Evolutionary conservation across 2,329 filamentous ascomycete species (phyloP), one percentile per base, ranked within the genome.

Genomic region (Xylariaceae sp.): DNA sequence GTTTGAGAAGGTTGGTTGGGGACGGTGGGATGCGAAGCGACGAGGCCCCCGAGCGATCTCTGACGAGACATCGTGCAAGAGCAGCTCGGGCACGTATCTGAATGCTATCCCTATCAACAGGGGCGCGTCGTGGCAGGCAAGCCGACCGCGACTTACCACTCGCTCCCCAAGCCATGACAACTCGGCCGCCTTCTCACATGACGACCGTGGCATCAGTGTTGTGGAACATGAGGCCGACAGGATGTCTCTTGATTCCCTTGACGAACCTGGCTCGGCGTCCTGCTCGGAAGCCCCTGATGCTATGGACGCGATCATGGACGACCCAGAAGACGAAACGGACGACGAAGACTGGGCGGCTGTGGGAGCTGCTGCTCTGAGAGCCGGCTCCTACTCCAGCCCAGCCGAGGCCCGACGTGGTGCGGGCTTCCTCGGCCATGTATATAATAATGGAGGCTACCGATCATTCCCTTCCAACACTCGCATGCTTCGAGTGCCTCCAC

Each of bases 1-100:
- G 71, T 97, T 96, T 72, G 89, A 95, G 74, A 97, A 97, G 80
- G 91, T 97, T 60, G 93, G 93, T 71, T 97, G 93, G 93, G 94
- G 94, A 61, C 86, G 92, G 66, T 99, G 93, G 93, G 89, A 95
- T 74, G 94, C 92, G 62, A 86, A 86, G 71, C 82, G 85, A 72
- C 85, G 85, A 68, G 89, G 87, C 57, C 83, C 89, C 64, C 72
- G 77, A 61, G 65, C 70, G 49, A 62, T 72, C 67, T 70, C 78
- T 73, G 71, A 74, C 67, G 69, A 72, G 66, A 72, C 78, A 73
- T 72, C 77, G 68, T 66, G 64, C 70, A 73, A 71, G 72, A 74
- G 69, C 74, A 73, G 66, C 69, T 72, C 72, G 57, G 74, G 74
- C 37, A 76, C 75, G 30, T 79, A 78, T 67, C 74, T 76, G 51